phyloP scores from a whole-genome alignment of 176 grass and related monocot species.

The Rhynchospora pubera region DNA sequence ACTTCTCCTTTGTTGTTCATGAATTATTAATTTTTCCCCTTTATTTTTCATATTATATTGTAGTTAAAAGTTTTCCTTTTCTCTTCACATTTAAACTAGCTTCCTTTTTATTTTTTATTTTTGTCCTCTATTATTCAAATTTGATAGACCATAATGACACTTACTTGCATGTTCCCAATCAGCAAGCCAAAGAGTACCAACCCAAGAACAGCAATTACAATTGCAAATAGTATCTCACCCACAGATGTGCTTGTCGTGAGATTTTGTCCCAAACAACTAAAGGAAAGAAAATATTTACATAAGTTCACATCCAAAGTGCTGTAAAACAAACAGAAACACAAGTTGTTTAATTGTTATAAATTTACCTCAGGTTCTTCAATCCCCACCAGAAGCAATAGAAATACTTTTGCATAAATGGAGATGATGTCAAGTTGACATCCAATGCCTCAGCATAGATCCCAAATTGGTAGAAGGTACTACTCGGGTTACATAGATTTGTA shows the following conservation, averaged over 20 bases:
- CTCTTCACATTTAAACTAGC: background rate
- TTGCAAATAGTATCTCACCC: constrained; percentile 65
- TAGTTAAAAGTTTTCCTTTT: background rate
- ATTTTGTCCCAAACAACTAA: constrained; percentile 85
- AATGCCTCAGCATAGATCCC: constrained; percentile 78
- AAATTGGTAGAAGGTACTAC: constrained; percentile 60
- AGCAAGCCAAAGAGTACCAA: constrained; percentile 86
- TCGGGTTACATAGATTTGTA: constrained; percentile 40
- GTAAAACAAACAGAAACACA: background rate
- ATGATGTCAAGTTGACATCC: constrained; percentile 45
- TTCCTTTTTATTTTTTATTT: background rate
- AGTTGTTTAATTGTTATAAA: background rate
- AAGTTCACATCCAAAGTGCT: background rate
- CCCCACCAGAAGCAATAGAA: constrained; percentile 99
- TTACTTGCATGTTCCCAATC: constrained; percentile 99
- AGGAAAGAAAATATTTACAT: background rate
- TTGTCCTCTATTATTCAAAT: background rate
- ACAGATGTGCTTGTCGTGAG: constrained; percentile 62
- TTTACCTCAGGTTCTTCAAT: constrained; percentile 84
- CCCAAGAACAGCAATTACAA: constrained; percentile 70
- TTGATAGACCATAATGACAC: background rate
- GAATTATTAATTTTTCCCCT: background rate
- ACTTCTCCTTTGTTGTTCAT: background rate
- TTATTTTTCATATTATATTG: background rate
- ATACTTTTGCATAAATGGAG: constrained; percentile 79